Evolutionary conservation across 2,329 filamentous ascomycete species (phyloP).

Genomic region (Botryotinia globosa): DNA sequence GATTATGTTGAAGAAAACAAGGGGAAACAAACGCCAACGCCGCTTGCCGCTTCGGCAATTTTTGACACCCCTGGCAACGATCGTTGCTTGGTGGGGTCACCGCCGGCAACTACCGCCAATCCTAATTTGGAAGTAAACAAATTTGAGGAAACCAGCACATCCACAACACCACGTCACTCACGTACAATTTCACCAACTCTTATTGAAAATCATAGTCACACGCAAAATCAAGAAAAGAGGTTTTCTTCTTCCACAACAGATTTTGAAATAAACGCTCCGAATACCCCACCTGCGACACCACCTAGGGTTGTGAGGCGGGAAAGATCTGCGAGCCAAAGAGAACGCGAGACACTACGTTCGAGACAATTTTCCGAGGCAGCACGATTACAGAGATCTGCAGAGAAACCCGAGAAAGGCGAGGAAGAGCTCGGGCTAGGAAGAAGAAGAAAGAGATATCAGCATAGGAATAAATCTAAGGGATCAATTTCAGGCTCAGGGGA

Average conservation of each 20-base stretch:
- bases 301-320: conserved; percentile 16
- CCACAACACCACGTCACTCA: conserved; percentile 22
- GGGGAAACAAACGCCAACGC: not conserved
- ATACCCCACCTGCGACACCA: conserved; percentile 21
- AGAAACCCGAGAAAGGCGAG: not conserved
- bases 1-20: conserved; percentile 3
- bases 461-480: conserved; percentile 18
- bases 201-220: conserved; percentile 14
- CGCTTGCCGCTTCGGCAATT: conserved; percentile 5
- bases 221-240: conserved; percentile 9
- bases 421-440: conserved; percentile 12
- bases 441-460: conserved; percentile 18
- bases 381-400: conserved; percentile 19
- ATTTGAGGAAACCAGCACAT: conserved; percentile 12
- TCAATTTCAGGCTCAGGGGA: conserved; percentile 23
- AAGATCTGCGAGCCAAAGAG: conserved; percentile 21
- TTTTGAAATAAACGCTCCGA: conserved; percentile 16
- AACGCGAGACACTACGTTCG: conserved; percentile 18
- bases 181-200: conserved; percentile 13
- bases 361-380: conserved; percentile 21
- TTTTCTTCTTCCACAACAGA: conserved; percentile 19
- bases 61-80: conserved; percentile 19
- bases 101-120: conserved; percentile 13
- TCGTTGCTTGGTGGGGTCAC: conserved; percentile 21
- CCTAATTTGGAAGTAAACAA: conserved; percentile 21